A percentile compares a stretch with the other conserved stretches of the same genome.
These are phyloP conservation scores for Phytophthora meadii DNA, from an alignment of 352 stramenopile genomes.

Conservation along the genomic window DNA sequence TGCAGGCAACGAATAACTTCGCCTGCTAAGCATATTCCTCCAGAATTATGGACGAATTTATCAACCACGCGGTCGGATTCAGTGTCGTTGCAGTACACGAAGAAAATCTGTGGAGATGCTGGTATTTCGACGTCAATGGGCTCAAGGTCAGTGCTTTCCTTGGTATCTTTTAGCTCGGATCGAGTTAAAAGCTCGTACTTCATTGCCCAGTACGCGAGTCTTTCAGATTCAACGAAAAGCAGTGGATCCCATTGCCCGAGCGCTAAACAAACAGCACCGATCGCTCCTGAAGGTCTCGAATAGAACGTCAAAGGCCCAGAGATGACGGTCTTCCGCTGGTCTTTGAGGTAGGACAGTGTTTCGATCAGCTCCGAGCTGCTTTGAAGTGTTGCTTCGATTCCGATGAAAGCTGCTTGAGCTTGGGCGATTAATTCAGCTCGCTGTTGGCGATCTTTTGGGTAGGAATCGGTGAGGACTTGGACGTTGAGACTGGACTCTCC, in stretches of 20 bases:
- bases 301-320: constrained; percentile 49
- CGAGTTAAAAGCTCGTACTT: constrained; percentile 30
- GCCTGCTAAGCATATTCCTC: constrained; percentile 13
- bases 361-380: constrained; percentile 40
- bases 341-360: constrained; percentile 62
- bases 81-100: constrained; percentile 23
- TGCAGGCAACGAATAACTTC: constrained; percentile 20
- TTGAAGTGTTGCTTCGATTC: constrained; percentile 50
- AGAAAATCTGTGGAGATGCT: constrained; percentile 23
- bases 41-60: constrained; percentile 22
- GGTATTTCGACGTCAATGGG: background rate
- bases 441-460: constrained; percentile 41
- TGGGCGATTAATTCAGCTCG: constrained; percentile 36
- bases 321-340: constrained; percentile 45
- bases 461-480: constrained; percentile 48
- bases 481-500: constrained; percentile 17
- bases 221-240: constrained; percentile 34
- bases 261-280: constrained; percentile 55
- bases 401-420: constrained; percentile 44
- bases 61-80: constrained; percentile 7
- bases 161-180: background rate
- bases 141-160: background rate
- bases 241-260: constrained; percentile 47
- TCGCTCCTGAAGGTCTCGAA: constrained; percentile 47
- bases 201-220: constrained; percentile 23